Conservation (phyloP, 2,329 filamentous ascomycete species). For the Arthrobotrys iridis region DNA sequence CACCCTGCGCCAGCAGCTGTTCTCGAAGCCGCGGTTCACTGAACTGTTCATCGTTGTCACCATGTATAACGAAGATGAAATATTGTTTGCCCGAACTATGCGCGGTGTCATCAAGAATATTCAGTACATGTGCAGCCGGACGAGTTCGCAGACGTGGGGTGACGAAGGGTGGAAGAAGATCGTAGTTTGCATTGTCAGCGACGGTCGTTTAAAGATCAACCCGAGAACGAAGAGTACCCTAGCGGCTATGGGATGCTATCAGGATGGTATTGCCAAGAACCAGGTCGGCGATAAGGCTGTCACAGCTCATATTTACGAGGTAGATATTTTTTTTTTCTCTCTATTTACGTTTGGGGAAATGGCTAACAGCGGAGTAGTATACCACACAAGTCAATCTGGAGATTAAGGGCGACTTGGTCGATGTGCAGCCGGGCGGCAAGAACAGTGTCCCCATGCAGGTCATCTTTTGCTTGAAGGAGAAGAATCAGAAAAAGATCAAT, state of each 20-base stretch:
- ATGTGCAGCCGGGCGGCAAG: conserved; percentile 83
- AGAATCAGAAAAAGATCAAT: conserved; percentile 99
- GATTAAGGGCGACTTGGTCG: conserved; percentile 88
- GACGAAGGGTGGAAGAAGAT: conserved; percentile 99
- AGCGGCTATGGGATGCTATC: conserved; percentile 93
- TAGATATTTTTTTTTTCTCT: no score
- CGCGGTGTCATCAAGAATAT: conserved; percentile 98
- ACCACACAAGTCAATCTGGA: conserved; percentile 86
- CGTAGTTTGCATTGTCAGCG: conserved; percentile 95
- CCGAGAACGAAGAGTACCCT: conserved; percentile 86
- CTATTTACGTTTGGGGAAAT: no score
- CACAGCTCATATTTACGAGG: conserved; percentile 94
- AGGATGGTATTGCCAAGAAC: conserved; percentile 98
- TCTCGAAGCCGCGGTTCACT: conserved; percentile 74
- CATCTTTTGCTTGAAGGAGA: conserved; percentile 97
- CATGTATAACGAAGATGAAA: conserved; percentile 97
- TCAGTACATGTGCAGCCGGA: conserved; percentile 94
- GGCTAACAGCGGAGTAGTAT: conserved; percentile 64
- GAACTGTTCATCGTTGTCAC: conserved; percentile 78
- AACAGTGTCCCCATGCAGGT: conserved; percentile 78
- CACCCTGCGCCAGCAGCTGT: conserved; percentile 74
- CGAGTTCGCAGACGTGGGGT: conserved; percentile 96
- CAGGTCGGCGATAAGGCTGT: conserved; percentile 97
- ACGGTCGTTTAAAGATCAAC: conserved; percentile 97
- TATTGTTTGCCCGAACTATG: conserved; percentile 94